Evolutionary conservation across 192 early-diverging fungal species (phyloP).

Genomic region (Physocladia obscura): DNA sequence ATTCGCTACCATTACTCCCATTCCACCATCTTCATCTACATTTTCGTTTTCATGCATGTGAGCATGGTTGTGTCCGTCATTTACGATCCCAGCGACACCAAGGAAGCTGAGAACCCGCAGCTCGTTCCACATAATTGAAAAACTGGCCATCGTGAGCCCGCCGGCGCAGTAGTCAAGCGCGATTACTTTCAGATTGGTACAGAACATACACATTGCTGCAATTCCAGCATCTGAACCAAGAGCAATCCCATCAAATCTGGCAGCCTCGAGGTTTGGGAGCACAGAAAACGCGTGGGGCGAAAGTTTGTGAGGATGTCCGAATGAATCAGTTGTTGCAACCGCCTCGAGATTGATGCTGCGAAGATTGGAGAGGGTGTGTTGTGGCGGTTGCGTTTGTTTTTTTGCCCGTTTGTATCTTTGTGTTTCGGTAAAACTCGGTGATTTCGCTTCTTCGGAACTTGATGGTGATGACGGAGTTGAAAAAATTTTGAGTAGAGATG

Average conservation of each 20-base stretch:
- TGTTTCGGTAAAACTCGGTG: no score
- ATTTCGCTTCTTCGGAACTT: no score
- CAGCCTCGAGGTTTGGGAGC: constrained; percentile 37
- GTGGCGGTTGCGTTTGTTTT: neutral
- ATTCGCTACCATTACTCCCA: neutral
- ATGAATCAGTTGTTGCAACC: constrained; percentile 42
- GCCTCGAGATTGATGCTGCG: constrained; percentile 50
- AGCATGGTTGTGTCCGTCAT: neutral
- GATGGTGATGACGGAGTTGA: no score
- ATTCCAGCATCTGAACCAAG: constrained; percentile 37
- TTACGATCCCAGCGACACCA: constrained; percentile 50
- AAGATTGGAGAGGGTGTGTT: constrained; percentile 27
- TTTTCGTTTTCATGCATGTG: neutral
- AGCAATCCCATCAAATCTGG: constrained; percentile 49
- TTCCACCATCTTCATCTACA: neutral
- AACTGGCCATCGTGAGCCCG: constrained; percentile 44
- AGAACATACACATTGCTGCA: constrained; percentile 23
- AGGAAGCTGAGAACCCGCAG: constrained; percentile 40
- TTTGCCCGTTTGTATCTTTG: no score
- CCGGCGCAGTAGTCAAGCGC: constrained; percentile 52
- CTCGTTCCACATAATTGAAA: constrained; percentile 47
- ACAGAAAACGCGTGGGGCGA: constrained; percentile 30
- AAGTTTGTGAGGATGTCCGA: constrained; percentile 35
- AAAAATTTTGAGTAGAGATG: constrained; percentile 33
- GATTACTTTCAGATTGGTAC: constrained; percentile 38